A percentile compares a stretch with the other conserved stretches of the same genome.
Evolutionary conservation across 1,284 basidiomycete species (phyloP).

Genomic region (Naganishia sp.): DNA sequence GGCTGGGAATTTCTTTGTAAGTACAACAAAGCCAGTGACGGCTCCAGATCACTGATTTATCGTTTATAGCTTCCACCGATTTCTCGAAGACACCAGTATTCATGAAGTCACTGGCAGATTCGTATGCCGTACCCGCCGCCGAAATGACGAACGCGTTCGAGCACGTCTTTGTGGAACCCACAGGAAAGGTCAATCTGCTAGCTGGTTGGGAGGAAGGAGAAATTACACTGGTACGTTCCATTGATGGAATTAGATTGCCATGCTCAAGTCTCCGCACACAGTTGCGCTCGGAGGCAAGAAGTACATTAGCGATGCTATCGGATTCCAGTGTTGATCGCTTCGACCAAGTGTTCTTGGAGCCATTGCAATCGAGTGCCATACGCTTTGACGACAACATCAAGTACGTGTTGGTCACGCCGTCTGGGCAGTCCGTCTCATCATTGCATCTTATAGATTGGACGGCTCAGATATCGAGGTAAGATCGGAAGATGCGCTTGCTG

Average conservation of each 20-base stretch:
- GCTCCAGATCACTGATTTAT: slow-evolving; percentile 59
- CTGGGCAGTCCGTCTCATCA: neutral
- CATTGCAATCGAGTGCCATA: slow-evolving; percentile 57
- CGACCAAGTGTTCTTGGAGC: slow-evolving; percentile 51
- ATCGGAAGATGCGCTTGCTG: slow-evolving; percentile 53
- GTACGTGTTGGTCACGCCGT: slow-evolving; percentile 56
- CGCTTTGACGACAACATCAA: slow-evolving; percentile 76
- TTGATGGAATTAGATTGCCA: neutral
- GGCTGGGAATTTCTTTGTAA: slow-evolving; percentile 50
- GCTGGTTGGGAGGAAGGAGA: slow-evolving; percentile 66
- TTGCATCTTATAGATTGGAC: slow-evolving; percentile 59
- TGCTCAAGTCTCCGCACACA: slow-evolving; percentile 45
- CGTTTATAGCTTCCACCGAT: slow-evolving; percentile 69
- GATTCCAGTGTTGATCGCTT: slow-evolving; percentile 54
- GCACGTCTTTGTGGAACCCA: slow-evolving; percentile 73
- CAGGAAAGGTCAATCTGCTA: slow-evolving; percentile 78
- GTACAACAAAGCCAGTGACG: slow-evolving; percentile 56
- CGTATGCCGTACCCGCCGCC: slow-evolving; percentile 42
- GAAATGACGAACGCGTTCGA: slow-evolving; percentile 48
- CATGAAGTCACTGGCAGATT: slow-evolving; percentile 54
- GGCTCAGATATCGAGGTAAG: slow-evolving; percentile 43
- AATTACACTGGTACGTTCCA: slow-evolving; percentile 50
- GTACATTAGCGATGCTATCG: slow-evolving; percentile 63
- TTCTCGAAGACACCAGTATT: slow-evolving; percentile 67
- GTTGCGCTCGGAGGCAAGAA: slow-evolving; percentile 73